These are phyloP conservation scores for Apiotrichum montevideense DNA, from an alignment of 1,284 basidiomycete species.

Conservation along the genomic window DNA sequence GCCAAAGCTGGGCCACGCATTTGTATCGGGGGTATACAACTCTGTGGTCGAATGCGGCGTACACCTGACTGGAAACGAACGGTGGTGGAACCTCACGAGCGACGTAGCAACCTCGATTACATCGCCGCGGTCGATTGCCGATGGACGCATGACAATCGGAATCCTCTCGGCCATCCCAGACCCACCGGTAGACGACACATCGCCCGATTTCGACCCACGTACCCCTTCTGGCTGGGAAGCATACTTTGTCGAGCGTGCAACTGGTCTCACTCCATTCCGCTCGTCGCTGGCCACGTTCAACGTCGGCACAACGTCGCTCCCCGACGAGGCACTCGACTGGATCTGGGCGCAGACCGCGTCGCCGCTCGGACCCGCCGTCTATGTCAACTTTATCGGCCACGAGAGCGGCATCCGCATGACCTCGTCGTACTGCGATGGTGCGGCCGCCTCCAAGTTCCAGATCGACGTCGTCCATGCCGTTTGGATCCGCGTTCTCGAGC, in stretches of 20 bases:
- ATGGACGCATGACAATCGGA: conserved; percentile 24
- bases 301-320: conserved; percentile 24
- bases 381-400: conserved; percentile 24
- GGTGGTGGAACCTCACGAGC: conserved; percentile 25
- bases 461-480: conserved; percentile 4
- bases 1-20: conserved; percentile 17
- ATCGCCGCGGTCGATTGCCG: conserved; percentile 1
- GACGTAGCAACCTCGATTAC: conserved; percentile 1
- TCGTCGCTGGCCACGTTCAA: conserved; percentile 27
- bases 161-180: conserved; percentile 33
- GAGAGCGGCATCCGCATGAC: conserved; percentile 25
- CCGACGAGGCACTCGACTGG: conserved; percentile 24
- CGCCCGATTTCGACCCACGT: conserved; percentile 15
- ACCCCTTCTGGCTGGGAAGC: conserved; percentile 35
- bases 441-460: conserved; percentile 12
- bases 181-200: neutral
- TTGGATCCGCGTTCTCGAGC: conserved; percentile 7
- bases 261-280: conserved; percentile 10
- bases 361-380: conserved; percentile 19
- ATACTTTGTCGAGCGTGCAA: conserved; percentile 21
- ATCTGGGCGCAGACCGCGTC: conserved; percentile 27
- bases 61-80: conserved; percentile 5
- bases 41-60: conserved; percentile 17
- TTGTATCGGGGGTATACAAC: conserved; percentile 28
- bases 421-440: conserved; percentile 25